A percentile compares a stretch with the other conserved stretches of the same genome.
phyloP scores from a whole-genome alignment of 768 basidiomycete genomes.

The Chalciporus sphaerocephalus region DNA sequence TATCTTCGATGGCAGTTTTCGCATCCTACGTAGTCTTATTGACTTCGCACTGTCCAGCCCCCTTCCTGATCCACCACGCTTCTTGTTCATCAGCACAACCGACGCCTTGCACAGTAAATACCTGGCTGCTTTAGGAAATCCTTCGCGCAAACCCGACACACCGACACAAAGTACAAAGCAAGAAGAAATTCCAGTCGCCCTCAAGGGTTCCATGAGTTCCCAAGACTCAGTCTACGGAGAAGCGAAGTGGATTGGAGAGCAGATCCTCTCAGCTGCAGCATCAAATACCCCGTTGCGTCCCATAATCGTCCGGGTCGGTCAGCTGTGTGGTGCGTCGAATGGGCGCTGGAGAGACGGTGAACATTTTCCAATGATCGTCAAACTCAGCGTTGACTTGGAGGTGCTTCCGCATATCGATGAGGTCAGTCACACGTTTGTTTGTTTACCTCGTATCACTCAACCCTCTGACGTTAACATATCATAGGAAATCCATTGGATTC shows the following conservation, averaged over 20 bases:
- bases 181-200: background rate
- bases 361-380: slow-evolving; percentile 36
- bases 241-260: slow-evolving; percentile 24
- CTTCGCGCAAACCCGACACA: background rate
- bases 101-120: slow-evolving; percentile 1
- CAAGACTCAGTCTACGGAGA: slow-evolving; percentile 15
- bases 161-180: background rate
- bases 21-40: slow-evolving; percentile 29
- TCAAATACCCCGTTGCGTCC: slow-evolving; percentile 18
- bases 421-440: slow-evolving; percentile 12
- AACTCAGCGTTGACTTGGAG: slow-evolving; percentile 13
- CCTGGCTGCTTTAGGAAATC: background rate
- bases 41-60: slow-evolving; percentile 36
- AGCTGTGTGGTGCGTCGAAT: slow-evolving; percentile 32
- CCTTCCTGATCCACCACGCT: slow-evolving; percentile 21
- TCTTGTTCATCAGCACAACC: slow-evolving; percentile 34
- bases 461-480: no score
- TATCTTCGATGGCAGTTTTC: slow-evolving; percentile 9
- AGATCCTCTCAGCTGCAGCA: slow-evolving; percentile 19
- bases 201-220: slow-evolving; percentile 2
- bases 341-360: slow-evolving; percentile 39
- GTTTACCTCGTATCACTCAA: background rate
- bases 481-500: slow-evolving; percentile 15
- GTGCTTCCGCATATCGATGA: slow-evolving; percentile 19
- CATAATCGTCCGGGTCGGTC: slow-evolving; percentile 36